Conservation (phyloP, 176 grass and related monocot genomes). For the Lolium rigidum region DNA sequence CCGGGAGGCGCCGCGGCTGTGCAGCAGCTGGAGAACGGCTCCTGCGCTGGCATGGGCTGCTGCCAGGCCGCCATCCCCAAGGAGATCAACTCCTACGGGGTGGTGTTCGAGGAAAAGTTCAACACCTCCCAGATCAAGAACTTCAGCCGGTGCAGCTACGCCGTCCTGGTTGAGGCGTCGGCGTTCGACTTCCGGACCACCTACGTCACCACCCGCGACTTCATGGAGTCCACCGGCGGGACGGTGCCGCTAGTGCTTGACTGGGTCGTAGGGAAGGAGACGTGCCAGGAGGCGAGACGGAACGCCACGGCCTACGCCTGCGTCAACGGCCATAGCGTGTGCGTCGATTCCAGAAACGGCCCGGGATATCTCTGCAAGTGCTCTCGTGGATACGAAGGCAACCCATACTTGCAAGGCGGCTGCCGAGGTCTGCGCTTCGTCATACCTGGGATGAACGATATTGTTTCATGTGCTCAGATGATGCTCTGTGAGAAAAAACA, state of each 20-base stretch:
- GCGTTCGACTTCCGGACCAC: conserved; percentile 49
- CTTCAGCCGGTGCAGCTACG: conserved; percentile 56
- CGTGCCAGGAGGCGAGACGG: conserved; percentile 31
- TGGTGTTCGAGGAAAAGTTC: conserved; percentile 29
- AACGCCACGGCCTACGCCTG: conserved; percentile 51
- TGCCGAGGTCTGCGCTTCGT: conserved; percentile 49
- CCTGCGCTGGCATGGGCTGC: conserved; percentile 71
- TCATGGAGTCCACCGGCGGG: conserved; percentile 21
- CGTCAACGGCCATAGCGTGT: conserved; percentile 34
- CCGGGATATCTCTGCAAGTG: conserved; percentile 63
- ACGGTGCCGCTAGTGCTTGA: conserved; percentile 50
- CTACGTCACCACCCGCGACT: conserved; percentile 43
- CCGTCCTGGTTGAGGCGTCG: conserved; percentile 45
- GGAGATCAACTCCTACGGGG: conserved; percentile 31
- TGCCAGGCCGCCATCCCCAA: conserved; percentile 68
- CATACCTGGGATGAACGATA: background rate
- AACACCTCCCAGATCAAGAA: conserved; percentile 1
- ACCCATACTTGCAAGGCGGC: conserved; percentile 58
- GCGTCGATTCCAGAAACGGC: conserved; percentile 40
- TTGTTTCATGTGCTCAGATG: background rate
- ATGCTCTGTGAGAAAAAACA: background rate
- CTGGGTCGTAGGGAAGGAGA: conserved; percentile 55
- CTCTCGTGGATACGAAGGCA: conserved; percentile 51
- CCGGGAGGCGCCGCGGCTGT: background rate
- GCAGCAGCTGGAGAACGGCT: conserved; percentile 39